Base-by-base conservation (phyloP, 495 filamentous ascomycete species). In the Neurospora sp. region DNA sequence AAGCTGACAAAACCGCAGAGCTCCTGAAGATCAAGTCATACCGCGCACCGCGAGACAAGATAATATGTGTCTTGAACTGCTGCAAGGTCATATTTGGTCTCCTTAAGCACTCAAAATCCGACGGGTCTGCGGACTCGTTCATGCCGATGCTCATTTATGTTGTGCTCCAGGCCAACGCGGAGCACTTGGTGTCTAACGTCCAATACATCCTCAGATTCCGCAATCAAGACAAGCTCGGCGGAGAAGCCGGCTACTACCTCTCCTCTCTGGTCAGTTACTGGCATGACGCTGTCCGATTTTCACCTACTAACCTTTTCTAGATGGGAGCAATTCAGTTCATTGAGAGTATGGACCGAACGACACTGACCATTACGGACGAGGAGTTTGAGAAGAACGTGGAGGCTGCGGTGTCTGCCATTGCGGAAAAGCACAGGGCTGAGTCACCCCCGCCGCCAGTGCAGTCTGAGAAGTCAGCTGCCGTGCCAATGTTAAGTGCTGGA, bases 81-180 rank as follows among this genome's bases (percentile, higher is more conserved):
- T 99, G 96, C 87, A 99, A 99, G 81, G 96, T 99, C 71, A 98
- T 99, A 71, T 98, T 99, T 84, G 96, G 94, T 93, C 87, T 97
- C 22, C 85, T 99, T 69, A 94, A 93, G 72, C 96, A 97, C 81
- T 89, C 93, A 37, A 95, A 97, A 79, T 91, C 91, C 18, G 96
- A 99, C 78, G 94, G 93, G 12, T 98, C 95, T 12, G 96, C 96
- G 27, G 96, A 99, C 81, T 92, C 94, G 1, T 98, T 99, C 74
- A 91, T 99, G 81, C 96, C 96, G 0, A 88, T 98, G 71, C 86
- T 99, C 72, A 98, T 99, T 68, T 98, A 96, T 76, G 95, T 97
- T 65, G 94, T 98, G 3, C 86, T 99, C 35, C 92, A 94, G 78
- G 93, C 94, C 38, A 97, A 97, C 76, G 96, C 96, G 0, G 94